Base-by-base conservation (phyloP, 1,139 yeast genomes). In the Nakaseomyces delphensis region DNA sequence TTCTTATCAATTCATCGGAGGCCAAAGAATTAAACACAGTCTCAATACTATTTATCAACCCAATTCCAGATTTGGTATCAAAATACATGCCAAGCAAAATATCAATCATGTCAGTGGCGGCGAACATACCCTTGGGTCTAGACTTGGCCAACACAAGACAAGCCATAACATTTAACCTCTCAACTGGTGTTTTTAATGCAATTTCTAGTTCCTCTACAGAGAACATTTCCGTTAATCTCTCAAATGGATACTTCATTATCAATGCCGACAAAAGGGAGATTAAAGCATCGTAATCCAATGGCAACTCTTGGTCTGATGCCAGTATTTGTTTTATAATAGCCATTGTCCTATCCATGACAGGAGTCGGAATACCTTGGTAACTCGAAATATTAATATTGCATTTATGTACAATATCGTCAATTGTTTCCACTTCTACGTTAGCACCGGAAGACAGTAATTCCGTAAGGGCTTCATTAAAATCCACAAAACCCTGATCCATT, bases 121-220 rank as follows among this genome's bases (percentile, higher is more conserved):
- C 57, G 15, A 64, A 46, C 13, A 60, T 44, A 20, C 63, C 67
- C 29, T 56, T 55, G 2, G 69, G 69, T 20, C 54, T 46, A 0
- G 69, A 64, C 24, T 47, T 54, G 3, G 55, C 45, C 11, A 64
- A 45, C 11, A 64, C 59, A 37, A 54, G 57, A 43, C 66, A 49
- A 1, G 65, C 64, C 4, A 60, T 43, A 11, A 48, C 52, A 10
- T 59, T 53, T 15, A 66, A 43, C 11, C 55, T 49, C 2, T 47
- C 43, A 16, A 56, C 49, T 1, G 47, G 44, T 2, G 69, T 61
- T 2, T 45, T 36, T 24, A 66, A 45, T 5, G 68, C 67, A 21
- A 46, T 45, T 20, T 53, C 44, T 11, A 66, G 37, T 43, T 62
- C 61, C 2, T 54, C 53, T 4, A 59, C 42, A 3, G 60, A 48